Percentiles rank a stretch among this genome's conserved stretches.
These are phyloP conservation scores for Fusarium papillatum DNA, from an alignment of 2,329 filamentous ascomycete species.

Conservation along the genomic window DNA sequence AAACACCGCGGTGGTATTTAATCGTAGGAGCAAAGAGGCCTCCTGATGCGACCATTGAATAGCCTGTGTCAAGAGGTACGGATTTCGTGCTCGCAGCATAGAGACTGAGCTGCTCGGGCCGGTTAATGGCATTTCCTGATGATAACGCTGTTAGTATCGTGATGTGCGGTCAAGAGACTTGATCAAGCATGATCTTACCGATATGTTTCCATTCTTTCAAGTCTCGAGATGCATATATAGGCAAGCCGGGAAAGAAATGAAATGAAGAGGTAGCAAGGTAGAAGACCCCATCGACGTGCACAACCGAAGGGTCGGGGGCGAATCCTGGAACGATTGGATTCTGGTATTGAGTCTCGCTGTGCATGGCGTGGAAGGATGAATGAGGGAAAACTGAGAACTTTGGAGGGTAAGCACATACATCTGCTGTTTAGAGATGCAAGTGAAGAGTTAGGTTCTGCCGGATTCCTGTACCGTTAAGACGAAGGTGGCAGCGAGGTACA, in stretches of 20 bases:
- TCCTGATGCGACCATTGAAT: constrained; percentile 19
- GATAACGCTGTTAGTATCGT: background rate
- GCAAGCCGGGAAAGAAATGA: constrained; percentile 30
- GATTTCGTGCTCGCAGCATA: constrained; percentile 2
- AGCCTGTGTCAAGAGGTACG: constrained; percentile 22
- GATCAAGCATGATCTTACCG: background rate
- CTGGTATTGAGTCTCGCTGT: background rate
- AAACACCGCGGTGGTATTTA: constrained; percentile 33
- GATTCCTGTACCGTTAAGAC: background rate
- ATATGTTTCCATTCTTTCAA: constrained; percentile 27
- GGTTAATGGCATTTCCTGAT: constrained; percentile 30
- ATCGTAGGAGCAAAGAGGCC: constrained; percentile 43
- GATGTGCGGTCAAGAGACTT: no score
- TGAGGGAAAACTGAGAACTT: background rate
- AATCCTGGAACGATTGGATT: constrained; percentile 28
- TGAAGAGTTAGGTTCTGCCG: background rate
- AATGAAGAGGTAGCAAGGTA: constrained; percentile 29
- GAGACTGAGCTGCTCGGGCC: constrained; percentile 17
- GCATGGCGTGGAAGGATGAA: background rate
- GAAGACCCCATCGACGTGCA: constrained; percentile 25
- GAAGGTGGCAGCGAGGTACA: background rate
- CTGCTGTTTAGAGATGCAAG: background rate
- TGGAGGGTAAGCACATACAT: background rate
- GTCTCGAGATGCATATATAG: constrained; percentile 22
- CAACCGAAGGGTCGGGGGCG: constrained; percentile 23